Conservation (phyloP, 2,329 filamentous ascomycete species). For the Dryadomyces sulphureus region DNA sequence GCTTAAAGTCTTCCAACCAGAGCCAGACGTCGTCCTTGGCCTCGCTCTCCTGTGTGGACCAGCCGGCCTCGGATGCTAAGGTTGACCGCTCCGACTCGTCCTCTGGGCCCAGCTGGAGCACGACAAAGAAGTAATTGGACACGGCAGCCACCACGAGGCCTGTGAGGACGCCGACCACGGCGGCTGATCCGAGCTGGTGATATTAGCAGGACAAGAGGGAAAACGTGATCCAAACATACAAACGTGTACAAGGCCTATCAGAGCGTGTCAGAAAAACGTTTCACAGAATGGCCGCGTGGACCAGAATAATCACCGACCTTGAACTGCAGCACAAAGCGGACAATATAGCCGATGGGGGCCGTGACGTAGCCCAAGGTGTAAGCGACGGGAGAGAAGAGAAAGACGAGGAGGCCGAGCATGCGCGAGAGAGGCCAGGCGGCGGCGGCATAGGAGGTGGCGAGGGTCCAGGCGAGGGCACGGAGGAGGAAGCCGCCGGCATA, state of each 20-base stretch:
- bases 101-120: conserved; percentile 26
- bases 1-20: conserved; percentile 11
- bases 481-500: background rate
- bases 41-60: background rate
- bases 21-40: conserved; percentile 10
- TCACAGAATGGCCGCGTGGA: background rate
- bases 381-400: conserved; percentile 22
- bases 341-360: conserved; percentile 15
- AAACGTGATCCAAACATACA: conserved; percentile 27
- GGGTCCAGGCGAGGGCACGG: conserved; percentile 3
- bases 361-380: conserved; percentile 17
- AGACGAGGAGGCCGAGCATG: conserved; percentile 15
- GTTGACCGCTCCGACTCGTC: conserved; percentile 2
- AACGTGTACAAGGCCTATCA: conserved; percentile 27
- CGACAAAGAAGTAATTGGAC: conserved; percentile 37
- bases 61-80: background rate
- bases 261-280: conserved; percentile 6
- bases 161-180: conserved; percentile 48
- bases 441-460: background rate
- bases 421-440: conserved; percentile 9
- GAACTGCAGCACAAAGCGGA: conserved; percentile 15
- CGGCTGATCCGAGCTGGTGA: conserved; percentile 40
- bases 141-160: conserved; percentile 44
- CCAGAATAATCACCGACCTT: conserved; percentile 17
- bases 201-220: background rate